These are phyloP conservation scores for Schizosaccharomyces lindneri DNA, from an alignment of 805 yeast species.

Conservation along the genomic window DNA sequence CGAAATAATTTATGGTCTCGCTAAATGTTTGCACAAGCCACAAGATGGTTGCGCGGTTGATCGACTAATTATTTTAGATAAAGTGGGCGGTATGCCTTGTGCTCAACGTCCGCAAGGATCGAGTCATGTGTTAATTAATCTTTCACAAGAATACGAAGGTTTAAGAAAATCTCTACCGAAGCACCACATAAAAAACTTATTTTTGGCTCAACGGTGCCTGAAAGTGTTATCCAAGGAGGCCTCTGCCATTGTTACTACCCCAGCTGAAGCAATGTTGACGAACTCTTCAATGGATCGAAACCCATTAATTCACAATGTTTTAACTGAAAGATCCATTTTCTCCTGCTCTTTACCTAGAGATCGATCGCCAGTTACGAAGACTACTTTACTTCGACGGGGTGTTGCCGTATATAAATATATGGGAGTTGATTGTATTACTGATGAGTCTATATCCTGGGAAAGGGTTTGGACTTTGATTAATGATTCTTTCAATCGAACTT, in stretches of 20 bases:
- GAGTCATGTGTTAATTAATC: conserved; percentile 67
- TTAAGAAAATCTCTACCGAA: conserved; percentile 30
- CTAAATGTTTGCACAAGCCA: conserved; percentile 14
- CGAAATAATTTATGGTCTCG: conserved; percentile 19
- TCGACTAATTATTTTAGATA: conserved; percentile 56
- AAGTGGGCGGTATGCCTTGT: conserved; percentile 77
- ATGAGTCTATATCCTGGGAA: conserved; percentile 23
- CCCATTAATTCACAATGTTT: conserved; percentile 69
- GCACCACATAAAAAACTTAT: conserved; percentile 43
- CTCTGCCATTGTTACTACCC: conserved; percentile 74
- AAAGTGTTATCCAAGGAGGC: conserved; percentile 27
- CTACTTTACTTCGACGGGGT: conserved; percentile 60
- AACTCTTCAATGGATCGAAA: conserved; percentile 19
- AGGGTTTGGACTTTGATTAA: conserved; percentile 41
- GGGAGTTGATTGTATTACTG: conserved; percentile 7
- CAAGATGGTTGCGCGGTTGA: conserved; percentile 25
- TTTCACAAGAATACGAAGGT: conserved; percentile 54
- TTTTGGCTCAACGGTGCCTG: conserved; percentile 19
- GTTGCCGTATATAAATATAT: conserved; percentile 24
- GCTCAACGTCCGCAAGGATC: conserved; percentile 39
- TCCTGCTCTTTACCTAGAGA: conserved; percentile 66
- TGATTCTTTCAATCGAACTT: conserved; percentile 46
- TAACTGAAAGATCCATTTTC: conserved; percentile 75
- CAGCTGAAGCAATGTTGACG: conserved; percentile 34
- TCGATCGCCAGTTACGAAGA: conserved; percentile 29